Conservation (phyloP, 129 eudicot species). For the Artemisia annua region DNA sequence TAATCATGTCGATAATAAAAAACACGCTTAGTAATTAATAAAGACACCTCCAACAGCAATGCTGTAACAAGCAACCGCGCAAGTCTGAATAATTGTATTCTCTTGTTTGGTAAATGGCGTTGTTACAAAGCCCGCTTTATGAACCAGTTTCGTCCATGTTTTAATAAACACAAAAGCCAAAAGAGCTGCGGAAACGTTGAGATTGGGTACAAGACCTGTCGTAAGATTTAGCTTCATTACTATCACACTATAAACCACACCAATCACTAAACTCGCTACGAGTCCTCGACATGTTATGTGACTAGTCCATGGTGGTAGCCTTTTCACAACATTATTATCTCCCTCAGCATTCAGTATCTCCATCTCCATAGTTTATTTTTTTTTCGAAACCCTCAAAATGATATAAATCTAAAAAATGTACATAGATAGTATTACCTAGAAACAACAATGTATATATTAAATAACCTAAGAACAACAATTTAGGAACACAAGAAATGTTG, state of each 20-base stretch:
- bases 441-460: no score
- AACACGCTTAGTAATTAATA: background rate
- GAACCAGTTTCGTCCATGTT: slow-evolving; percentile 68
- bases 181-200: slow-evolving; percentile 92
- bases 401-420: no score
- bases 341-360: slow-evolving; percentile 5
- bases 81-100: slow-evolving; percentile 84
- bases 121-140: slow-evolving; percentile 53
- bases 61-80: slow-evolving; percentile 96
- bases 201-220: slow-evolving; percentile 85
- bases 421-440: no score
- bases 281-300: slow-evolving; percentile 79
- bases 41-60: slow-evolving; percentile 80
- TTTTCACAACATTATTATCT: slow-evolving; percentile 28
- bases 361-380: slow-evolving; percentile 15
- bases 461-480: background rate
- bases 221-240: slow-evolving; percentile 90
- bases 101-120: slow-evolving; percentile 82
- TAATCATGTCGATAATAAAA: background rate
- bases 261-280: slow-evolving; percentile 65
- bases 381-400: background rate
- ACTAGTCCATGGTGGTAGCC: slow-evolving; percentile 73
- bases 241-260: slow-evolving; percentile 78
- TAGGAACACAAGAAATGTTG: background rate
- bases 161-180: slow-evolving; percentile 73